A percentile compares a stretch with the other conserved stretches of the same genome.
phyloP scores from a whole-genome alignment of 1,284 basidiomycete species.

The Vanrija sp. region DNA sequence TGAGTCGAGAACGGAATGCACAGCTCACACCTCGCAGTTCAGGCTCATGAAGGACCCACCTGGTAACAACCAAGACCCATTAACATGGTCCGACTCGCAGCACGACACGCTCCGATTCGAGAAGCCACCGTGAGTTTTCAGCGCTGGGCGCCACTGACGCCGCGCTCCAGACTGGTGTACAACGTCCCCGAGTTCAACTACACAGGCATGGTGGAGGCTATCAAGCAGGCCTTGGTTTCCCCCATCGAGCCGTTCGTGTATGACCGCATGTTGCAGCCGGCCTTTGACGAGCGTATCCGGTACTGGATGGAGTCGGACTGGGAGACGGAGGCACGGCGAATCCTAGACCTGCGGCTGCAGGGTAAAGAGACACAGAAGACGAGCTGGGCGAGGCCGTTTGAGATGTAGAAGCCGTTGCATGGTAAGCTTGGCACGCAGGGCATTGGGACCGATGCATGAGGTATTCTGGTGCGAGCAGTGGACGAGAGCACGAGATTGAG shows the following conservation, averaged over 20 bases:
- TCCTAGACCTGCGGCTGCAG: slow-evolving; percentile 4
- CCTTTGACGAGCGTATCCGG: slow-evolving; percentile 17
- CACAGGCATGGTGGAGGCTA: slow-evolving; percentile 17
- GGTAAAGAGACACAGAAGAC: slow-evolving; percentile 8
- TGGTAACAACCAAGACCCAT: slow-evolving; percentile 10
- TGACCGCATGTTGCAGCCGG: slow-evolving; percentile 13
- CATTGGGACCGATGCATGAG: too few relatives aligned
- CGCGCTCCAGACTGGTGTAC: slow-evolving; percentile 18
- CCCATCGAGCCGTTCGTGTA: slow-evolving; percentile 15
- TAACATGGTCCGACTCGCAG: slow-evolving; percentile 18
- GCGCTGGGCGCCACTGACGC: neutral
- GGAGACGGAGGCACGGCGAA: slow-evolving; percentile 8
- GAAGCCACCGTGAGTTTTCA: slow-evolving; percentile 15
- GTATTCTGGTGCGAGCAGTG: too few relatives aligned
- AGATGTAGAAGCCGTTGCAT: slow-evolving; percentile 3
- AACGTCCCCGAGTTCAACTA: slow-evolving; percentile 23
- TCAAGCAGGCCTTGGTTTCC: slow-evolving; percentile 15
- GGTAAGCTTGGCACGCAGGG: too few relatives aligned
- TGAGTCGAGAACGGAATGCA: neutral
- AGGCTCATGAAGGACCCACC: slow-evolving; percentile 10
- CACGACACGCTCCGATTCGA: slow-evolving; percentile 21
- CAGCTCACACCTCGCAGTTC: slow-evolving; percentile 19
- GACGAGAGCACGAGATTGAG: too few relatives aligned
- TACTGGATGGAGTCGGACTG: slow-evolving; percentile 19
- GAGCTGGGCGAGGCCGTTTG: neutral